These are phyloP conservation scores for Cystofilobasidium capitatum DNA, from an alignment of 768 basidiomycete species.

Conservation along the genomic window DNA sequence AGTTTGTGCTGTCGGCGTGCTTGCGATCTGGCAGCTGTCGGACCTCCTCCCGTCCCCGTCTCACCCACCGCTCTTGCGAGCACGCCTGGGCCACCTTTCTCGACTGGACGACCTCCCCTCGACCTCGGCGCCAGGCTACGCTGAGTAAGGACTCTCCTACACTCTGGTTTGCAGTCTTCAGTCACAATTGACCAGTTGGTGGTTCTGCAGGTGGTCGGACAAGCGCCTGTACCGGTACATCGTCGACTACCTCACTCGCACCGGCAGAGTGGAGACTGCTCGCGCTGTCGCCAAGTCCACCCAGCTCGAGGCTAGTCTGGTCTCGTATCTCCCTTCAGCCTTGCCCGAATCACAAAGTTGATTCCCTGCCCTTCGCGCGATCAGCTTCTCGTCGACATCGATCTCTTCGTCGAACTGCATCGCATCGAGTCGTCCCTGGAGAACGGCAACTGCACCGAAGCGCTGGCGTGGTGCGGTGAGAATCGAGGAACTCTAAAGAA, in stretches of 20 bases:
- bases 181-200: no score
- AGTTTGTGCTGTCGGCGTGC: background rate
- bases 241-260: slow-evolving; percentile 81
- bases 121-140: background rate
- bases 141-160: background rate
- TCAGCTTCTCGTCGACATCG: slow-evolving; percentile 79
- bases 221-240: slow-evolving; percentile 76
- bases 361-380: background rate
- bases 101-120: slow-evolving; percentile 43
- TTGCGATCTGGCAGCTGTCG: background rate
- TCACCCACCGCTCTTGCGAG: slow-evolving; percentile 8
- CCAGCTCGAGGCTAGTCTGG: slow-evolving; percentile 24
- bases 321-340: background rate
- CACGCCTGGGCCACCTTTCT: slow-evolving; percentile 42
- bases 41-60: slow-evolving; percentile 24
- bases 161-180: no score
- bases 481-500: slow-evolving; percentile 87
- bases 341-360: slow-evolving; percentile 11
- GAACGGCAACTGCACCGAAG: slow-evolving; percentile 71
- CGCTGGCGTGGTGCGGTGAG: slow-evolving; percentile 90
- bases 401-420: slow-evolving; percentile 78
- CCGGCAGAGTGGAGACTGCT: slow-evolving; percentile 68
- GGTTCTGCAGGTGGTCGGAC: slow-evolving; percentile 69
- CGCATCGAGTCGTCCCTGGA: slow-evolving; percentile 73
- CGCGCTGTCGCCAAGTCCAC: slow-evolving; percentile 55